These are phyloP conservation scores for Malus asiatica DNA, from an alignment of 306 rosid genomes.

Conservation along the genomic window DNA sequence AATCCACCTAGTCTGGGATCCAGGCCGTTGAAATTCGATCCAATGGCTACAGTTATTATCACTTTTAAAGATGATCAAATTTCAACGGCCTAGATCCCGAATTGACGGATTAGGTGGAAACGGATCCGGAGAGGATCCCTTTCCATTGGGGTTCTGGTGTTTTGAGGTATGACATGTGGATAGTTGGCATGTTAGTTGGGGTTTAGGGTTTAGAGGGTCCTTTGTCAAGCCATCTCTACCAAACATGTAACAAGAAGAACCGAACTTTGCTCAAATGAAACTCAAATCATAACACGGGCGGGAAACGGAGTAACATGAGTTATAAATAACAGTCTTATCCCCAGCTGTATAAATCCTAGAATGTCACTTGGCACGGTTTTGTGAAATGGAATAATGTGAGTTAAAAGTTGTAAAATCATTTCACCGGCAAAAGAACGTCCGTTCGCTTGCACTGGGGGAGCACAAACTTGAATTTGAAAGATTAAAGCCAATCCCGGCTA, in stretches of 20 bases:
- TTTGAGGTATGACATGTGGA: neutral
- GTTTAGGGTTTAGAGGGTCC: neutral
- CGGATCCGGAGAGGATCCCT: too few relatives aligned
- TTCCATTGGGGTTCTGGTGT: neutral
- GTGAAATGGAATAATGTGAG: neutral
- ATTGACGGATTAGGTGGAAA: too few relatives aligned
- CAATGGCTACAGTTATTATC: too few relatives aligned
- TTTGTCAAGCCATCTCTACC: neutral
- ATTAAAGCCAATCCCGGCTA: neutral
- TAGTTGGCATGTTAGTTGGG: neutral
- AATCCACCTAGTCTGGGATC: too few relatives aligned
- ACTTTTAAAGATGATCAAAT: too few relatives aligned
- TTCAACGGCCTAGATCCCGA: too few relatives aligned
- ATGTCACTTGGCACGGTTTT: too few relatives aligned
- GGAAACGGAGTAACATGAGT: neutral
- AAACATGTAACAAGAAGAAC: neutral
- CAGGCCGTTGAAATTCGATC: too few relatives aligned
- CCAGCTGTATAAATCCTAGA: too few relatives aligned
- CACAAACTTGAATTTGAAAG: neutral
- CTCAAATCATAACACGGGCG: neutral
- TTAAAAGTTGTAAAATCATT: neutral
- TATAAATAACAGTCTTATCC: too few relatives aligned
- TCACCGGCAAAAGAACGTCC: neutral
- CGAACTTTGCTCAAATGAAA: neutral
- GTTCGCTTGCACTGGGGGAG: too few relatives aligned